A percentile compares a stretch with the other conserved stretches of the same genome.
Conservation (phyloP, 495 filamentous ascomycete species). For the Pseudotulostoma volvatum region DNA sequence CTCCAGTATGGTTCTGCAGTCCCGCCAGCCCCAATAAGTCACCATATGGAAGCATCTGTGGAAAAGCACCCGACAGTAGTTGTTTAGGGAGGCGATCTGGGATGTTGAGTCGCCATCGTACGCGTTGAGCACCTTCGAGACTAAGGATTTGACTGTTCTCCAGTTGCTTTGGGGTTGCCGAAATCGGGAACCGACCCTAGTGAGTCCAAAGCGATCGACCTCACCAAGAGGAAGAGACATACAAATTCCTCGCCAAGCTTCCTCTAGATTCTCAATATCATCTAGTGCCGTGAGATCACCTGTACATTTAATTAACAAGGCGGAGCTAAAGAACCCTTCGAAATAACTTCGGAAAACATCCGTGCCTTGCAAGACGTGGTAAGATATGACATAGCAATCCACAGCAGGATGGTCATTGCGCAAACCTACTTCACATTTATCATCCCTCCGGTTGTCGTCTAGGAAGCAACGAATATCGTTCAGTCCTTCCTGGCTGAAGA, state of each 20-base stretch:
- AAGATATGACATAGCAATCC: conserved; percentile 50
- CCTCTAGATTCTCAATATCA: conserved; percentile 47
- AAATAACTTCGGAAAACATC: conserved; percentile 15
- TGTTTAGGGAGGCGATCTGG: conserved; percentile 53
- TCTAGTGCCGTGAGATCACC: conserved; percentile 8
- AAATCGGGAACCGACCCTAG: conserved; percentile 40
- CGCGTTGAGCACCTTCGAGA: conserved; percentile 47
- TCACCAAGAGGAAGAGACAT: conserved; percentile 60
- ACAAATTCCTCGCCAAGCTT: conserved; percentile 57
- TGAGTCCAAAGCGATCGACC: conserved; percentile 51
- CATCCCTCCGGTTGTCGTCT: conserved; percentile 37
- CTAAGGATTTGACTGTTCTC: conserved; percentile 45
- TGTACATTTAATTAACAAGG: not conserved
- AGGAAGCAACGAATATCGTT: conserved; percentile 42
- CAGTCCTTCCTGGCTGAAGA: conserved; percentile 23
- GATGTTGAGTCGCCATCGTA: conserved; percentile 39
- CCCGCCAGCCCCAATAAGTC: conserved; percentile 70
- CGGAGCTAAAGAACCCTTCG: conserved; percentile 19
- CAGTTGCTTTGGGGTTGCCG: conserved; percentile 48
- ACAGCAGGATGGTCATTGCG: conserved; percentile 36
- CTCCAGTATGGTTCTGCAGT: conserved; percentile 61
- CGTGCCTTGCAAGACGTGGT: conserved; percentile 38
- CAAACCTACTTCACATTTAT: conserved; percentile 49
- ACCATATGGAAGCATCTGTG: conserved; percentile 67
- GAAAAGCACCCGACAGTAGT: conserved; percentile 60